Percentiles rank a stretch among this genome's conserved stretches.
Evolutionary conservation across 2,329 filamentous ascomycete genomes (phyloP).

Genomic region (Phyllosticta citrichinensis): DNA sequence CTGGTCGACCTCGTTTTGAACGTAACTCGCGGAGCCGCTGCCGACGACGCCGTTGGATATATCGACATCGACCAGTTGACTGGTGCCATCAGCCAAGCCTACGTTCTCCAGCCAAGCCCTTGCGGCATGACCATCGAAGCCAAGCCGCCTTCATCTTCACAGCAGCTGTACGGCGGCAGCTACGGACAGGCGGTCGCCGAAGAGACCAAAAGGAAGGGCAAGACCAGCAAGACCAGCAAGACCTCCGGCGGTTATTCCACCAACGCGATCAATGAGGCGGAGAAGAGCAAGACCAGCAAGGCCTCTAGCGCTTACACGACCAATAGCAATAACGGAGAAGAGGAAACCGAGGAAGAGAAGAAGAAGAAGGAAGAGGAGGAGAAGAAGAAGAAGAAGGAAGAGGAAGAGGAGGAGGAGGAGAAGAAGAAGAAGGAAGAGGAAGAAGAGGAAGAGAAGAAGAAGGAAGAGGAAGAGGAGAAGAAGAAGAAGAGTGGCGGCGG

Average conservation of each 20-base stretch:
- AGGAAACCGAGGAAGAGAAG: not conserved
- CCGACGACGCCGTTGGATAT: not conserved
- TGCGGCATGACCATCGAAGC: not conserved
- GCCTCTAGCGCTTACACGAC: not conserved
- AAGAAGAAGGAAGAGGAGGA: not conserved
- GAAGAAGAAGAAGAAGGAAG: conserved; percentile 20
- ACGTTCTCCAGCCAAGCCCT: not conserved
- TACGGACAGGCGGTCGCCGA: not conserved
- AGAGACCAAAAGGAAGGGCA: not conserved
- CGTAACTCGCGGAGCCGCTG: not conserved
- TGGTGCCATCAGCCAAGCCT: not conserved
- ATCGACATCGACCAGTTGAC: not conserved
- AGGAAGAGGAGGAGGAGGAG: conserved; percentile 13
- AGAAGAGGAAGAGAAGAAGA: too few relatives aligned
- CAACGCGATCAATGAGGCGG: not conserved
- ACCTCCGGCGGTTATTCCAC: not conserved
- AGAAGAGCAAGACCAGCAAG: not conserved
- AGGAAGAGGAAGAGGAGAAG: conserved; percentile 21
- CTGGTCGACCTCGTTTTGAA: not conserved
- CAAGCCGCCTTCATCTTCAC: not conserved
- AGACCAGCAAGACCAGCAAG: not conserved
- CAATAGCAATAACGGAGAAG: not conserved
- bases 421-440: too few relatives aligned
- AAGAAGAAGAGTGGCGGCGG: conserved; percentile 10
- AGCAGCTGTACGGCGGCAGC: not conserved